Base-by-base conservation (phyloP, 192 early-diverging fungal genomes). In the Diversispora epigaea region DNA sequence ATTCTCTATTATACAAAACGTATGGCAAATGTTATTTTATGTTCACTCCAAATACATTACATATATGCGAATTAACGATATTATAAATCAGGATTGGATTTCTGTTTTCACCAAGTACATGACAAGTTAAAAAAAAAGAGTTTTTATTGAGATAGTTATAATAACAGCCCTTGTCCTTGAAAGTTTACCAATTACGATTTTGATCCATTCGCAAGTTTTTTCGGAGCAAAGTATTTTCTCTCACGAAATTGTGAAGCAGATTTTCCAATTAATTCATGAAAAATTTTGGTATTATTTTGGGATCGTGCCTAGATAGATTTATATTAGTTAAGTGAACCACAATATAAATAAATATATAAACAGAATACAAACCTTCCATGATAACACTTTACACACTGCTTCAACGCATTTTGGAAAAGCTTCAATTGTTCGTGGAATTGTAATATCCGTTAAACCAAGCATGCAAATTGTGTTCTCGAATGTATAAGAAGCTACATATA, bases 241-340 rank as follows among this genome's bases (percentile, higher is more conserved):
- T 32, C 2, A 32, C 25, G 2, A 32, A 32, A 32, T 2, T 19
- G 1, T 55, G 12, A n/a, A 55, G 19, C 19, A 55, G 17, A 4
- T 22, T 65, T 65, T 17, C 63, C 41, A 25, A 65, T 25, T 65
- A 65, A 22, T 65, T 65, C 63, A 44, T 65, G 63, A 65, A 65
- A 65, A 44, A 11, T 65, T 6, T 57, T 57, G 22, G 17, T 17
- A 57, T 57, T 57, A 11, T 17, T 65, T 65, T n/a, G 6, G n/a
- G 9, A 65, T 10, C 63, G 25, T 19, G 63, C n/a, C 25, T 65
- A 65, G 11, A 44, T 44, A 65, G 63, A n/a, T n/a, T 19, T 3
- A n/a, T 17, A 25, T 65, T 25, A 65, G 22, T 65, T 22, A 65
- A 65, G 2, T 44, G 11, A 65, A 65, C n/a, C 0, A 39, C 0